Evolutionary conservation across 345 rosid genomes (phyloP), one percentile per base, ranked within the genome.

Genomic region (Hirschfeldia incana): DNA sequence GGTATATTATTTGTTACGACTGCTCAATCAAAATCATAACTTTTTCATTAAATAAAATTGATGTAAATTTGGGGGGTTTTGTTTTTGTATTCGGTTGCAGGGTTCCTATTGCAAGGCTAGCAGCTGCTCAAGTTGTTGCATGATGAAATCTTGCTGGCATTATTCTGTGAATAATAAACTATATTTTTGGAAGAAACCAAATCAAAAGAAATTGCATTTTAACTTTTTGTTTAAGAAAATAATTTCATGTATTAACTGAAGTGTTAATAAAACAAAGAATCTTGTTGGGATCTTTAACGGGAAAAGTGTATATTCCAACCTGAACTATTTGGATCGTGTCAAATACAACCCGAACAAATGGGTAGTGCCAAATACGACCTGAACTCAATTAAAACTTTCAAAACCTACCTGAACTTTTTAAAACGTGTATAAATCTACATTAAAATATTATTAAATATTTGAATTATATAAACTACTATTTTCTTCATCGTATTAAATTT

Each of bases 21-120:
- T 65, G 16, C 16, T 37, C 9, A 66, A 17, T 66, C 53, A 39
- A 42, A 37, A 66, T 17, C 4, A 4, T 66, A 17, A 33, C 4
- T 21, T 17, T 17, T 0, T 37, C 44, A 37, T 65, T 17, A 17
- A 21, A 17, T 17, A 9, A 26, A 3, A 36, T 6, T 75, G 26
- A 3, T 61, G 27, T 53, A 61, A 51, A 29, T 42, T 59, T 12
- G 11, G 4, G 68, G 42, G 4, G 2, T 21, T 51, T 0, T 57
- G 1, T 26, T 27, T 27, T 0, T 32, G 27, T 5, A 32, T 33
- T 4, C 28, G 53, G 64, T 51, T 73, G 51, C 15, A 92, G 98
- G 89, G 91, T 93, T 68, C 98, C 98, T 1, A 88, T 93, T 76
- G 98, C 98, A 70, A 93, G 98, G 94, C 85, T 93, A 33, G 97